Conservation (phyloP, 495 filamentous ascomycete genomes). For the Parathielavia hyrcaniae region DNA sequence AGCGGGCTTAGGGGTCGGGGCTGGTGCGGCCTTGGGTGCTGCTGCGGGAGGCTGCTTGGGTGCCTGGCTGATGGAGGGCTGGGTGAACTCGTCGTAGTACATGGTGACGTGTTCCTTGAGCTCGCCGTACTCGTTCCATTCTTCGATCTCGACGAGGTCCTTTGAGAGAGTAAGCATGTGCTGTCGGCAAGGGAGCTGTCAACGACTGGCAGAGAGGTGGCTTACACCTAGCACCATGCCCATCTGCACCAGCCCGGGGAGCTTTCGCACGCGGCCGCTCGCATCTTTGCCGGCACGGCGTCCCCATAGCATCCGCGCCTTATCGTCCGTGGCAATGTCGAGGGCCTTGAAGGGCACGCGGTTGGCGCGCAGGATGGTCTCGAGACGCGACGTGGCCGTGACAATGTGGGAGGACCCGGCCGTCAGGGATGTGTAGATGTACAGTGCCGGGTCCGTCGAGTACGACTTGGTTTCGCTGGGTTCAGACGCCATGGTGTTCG, state of each 20-base stretch:
- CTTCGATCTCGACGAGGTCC: conserved; percentile 91
- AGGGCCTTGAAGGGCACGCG: conserved; percentile 85
- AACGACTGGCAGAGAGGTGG: conserved; percentile 18
- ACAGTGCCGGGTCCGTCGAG: conserved; percentile 73
- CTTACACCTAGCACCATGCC: conserved; percentile 80
- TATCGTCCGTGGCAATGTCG: conserved; percentile 88
- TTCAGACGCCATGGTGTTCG: conserved; percentile 43
- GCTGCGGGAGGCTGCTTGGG: conserved; percentile 31
- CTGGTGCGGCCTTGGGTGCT: conserved; percentile 32
- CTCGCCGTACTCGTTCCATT: conserved; percentile 99
- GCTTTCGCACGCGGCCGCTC: conserved; percentile 61
- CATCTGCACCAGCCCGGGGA: conserved; percentile 84
- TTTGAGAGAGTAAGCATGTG: conserved; percentile 26
- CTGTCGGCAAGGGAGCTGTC: conserved; percentile 1
- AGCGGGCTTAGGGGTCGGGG: conserved; percentile 14
- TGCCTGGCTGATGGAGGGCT: conserved; percentile 39
- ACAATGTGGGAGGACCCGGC: conserved; percentile 93
- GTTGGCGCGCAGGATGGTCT: conserved; percentile 95
- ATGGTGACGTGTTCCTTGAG: conserved; percentile 72
- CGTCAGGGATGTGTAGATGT: conserved; percentile 92
- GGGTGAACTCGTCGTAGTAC: conserved; percentile 50
- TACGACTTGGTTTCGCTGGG: conserved; percentile 44
- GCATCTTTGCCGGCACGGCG: conserved; percentile 61
- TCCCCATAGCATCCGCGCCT: conserved; percentile 84
- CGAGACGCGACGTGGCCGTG: conserved; percentile 88